phyloP scores from a whole-genome alignment of 192 early-diverging fungal genomes.

The Chytriomyces sp. region DNA sequence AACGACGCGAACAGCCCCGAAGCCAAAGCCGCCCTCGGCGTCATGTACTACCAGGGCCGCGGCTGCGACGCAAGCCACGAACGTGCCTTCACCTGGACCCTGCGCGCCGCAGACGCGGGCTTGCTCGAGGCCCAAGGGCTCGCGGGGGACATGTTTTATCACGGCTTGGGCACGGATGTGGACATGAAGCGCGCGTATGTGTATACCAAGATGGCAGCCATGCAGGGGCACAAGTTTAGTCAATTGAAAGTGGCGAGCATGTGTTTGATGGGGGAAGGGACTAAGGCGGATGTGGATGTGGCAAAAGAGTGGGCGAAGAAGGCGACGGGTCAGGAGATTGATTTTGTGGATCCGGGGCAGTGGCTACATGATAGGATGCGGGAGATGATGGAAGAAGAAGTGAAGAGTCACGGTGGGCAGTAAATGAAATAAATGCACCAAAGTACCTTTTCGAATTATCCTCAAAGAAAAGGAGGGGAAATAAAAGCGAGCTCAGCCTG shows the following conservation, averaged over 20 bases:
- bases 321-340: slow-evolving; percentile 28
- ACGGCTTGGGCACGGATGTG: slow-evolving; percentile 4
- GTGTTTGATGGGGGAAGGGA: slow-evolving; percentile 23
- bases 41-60: slow-evolving; percentile 7
- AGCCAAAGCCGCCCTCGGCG: slow-evolving; percentile 7
- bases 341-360: slow-evolving; percentile 16
- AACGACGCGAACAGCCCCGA: not conserved
- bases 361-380: slow-evolving; percentile 16
- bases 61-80: not conserved
- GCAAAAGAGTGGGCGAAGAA: slow-evolving; percentile 14
- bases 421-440: too few species aligned
- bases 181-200: not conserved
- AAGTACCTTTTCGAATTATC: too few species aligned
- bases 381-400: slow-evolving; percentile 9
- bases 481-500: too few species aligned
- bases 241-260: slow-evolving; percentile 8
- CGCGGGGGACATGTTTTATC: slow-evolving; percentile 14
- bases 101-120: not conserved
- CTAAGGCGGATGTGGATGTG: slow-evolving; percentile 1
- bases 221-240: slow-evolving; percentile 2
- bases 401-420: too few species aligned
- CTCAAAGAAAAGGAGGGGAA: too few species aligned
- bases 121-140: slow-evolving; percentile 1
- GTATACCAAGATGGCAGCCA: not conserved
- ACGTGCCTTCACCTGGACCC: not conserved